A percentile compares a stretch with the other conserved stretches of the same genome.
Conservation (phyloP, 805 yeast genomes). For the Isabelozyma rhagii region DNA sequence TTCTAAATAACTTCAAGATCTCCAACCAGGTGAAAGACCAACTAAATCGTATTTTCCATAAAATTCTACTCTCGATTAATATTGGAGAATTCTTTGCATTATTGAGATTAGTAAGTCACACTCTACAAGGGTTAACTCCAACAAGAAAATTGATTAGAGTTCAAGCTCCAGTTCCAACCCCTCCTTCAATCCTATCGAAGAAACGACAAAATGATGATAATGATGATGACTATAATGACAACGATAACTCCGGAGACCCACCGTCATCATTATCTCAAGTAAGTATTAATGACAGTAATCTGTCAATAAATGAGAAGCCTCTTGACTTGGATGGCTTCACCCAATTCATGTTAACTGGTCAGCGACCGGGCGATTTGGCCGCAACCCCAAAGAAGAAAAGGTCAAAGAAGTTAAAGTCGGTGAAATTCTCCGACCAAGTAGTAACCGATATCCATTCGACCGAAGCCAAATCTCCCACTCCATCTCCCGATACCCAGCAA, state of each 20-base stretch:
- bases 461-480: constrained; percentile 17
- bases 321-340: constrained; percentile 86
- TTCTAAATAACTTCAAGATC: constrained; percentile 74
- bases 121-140: constrained; percentile 54
- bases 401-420: constrained; percentile 52
- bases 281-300: neutral
- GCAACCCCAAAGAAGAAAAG: constrained; percentile 26
- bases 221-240: constrained; percentile 19
- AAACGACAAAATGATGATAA: constrained; percentile 50
- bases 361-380: constrained; percentile 50
- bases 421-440: constrained; percentile 69
- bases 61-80: constrained; percentile 57
- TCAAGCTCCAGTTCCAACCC: constrained; percentile 70
- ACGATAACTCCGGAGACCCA: neutral
- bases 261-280: neutral
- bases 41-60: constrained; percentile 50
- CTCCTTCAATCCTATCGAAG: constrained; percentile 70
- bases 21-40: constrained; percentile 47
- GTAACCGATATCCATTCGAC: constrained; percentile 40
- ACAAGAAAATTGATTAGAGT: constrained; percentile 49
- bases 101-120: constrained; percentile 74
- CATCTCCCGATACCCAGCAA: constrained; percentile 18
- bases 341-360: constrained; percentile 78
- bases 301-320: constrained; percentile 24
- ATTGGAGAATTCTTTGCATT: constrained; percentile 91